Evolutionary conservation across 2,329 filamentous ascomycete species (phyloP).

Genomic region (Epichloe elymi): DNA sequence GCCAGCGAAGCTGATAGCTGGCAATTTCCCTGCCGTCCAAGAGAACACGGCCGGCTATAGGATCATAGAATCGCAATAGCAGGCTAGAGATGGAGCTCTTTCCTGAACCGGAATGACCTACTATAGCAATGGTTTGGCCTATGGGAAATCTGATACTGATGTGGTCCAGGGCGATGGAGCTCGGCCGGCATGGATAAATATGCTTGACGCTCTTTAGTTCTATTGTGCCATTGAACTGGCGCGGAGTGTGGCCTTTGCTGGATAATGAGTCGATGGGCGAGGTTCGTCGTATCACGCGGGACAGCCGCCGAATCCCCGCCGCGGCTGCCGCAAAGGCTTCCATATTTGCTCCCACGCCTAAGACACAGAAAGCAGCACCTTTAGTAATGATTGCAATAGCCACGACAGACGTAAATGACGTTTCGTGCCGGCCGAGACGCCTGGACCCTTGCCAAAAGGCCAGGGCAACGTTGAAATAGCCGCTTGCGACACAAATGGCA

Average conservation of each 20-base stretch:
- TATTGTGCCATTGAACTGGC: slow-evolving; percentile 22
- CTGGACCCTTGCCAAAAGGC: slow-evolving; percentile 27
- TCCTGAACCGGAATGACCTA: slow-evolving; percentile 38
- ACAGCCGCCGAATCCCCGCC: slow-evolving; percentile 21
- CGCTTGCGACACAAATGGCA: slow-evolving; percentile 15
- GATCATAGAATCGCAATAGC: slow-evolving; percentile 41
- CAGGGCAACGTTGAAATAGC: slow-evolving; percentile 23
- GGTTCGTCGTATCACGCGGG: slow-evolving; percentile 20
- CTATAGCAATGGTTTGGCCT: slow-evolving; percentile 34
- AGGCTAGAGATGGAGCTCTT: slow-evolving; percentile 37
- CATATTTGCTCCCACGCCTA: slow-evolving; percentile 9
- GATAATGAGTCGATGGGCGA: slow-evolving; percentile 21
- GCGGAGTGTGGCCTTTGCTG: slow-evolving; percentile 14
- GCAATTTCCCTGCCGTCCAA: slow-evolving; percentile 23
- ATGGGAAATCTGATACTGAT: slow-evolving; percentile 25
- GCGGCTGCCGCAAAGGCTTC: slow-evolving; percentile 20
- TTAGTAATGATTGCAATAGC: slow-evolving; percentile 8
- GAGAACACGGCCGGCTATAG: slow-evolving; percentile 24
- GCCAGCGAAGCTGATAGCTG: slow-evolving; percentile 29
- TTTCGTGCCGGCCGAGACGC: slow-evolving; percentile 20
- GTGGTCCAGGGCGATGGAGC: slow-evolving; percentile 23
- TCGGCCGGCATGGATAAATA: slow-evolving; percentile 37
- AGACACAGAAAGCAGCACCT: slow-evolving; percentile 4
- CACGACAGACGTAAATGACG: slow-evolving; percentile 20
- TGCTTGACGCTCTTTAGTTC: slow-evolving; percentile 30